Conservation (phyloP, 2,329 filamentous ascomycete genomes). For the Alternaria consortialis region DNA sequence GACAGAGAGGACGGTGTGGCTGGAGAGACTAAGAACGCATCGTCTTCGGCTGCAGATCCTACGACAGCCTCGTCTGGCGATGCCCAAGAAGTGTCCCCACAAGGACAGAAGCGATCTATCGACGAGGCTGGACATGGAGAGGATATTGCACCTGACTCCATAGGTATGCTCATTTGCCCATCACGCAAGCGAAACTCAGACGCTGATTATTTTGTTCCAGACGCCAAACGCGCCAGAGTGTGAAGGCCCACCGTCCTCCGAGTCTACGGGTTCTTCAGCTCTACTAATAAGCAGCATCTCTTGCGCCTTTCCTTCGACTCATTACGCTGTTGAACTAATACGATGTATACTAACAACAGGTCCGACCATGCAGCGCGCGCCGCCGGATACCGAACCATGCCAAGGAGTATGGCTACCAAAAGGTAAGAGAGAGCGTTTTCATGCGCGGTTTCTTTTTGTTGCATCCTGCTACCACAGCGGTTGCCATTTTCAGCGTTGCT, state of each 20-base stretch:
- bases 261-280: slow-evolving; percentile 14
- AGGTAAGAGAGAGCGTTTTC: slow-evolving; percentile 14
- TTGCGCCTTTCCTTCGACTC: slow-evolving; percentile 1
- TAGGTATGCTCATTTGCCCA: slow-evolving; percentile 32
- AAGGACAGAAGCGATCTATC: slow-evolving; percentile 46
- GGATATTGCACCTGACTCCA: slow-evolving; percentile 36
- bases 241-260: slow-evolving; percentile 37
- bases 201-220: slow-evolving; percentile 30
- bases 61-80: slow-evolving; percentile 36
- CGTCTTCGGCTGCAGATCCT: slow-evolving; percentile 41
- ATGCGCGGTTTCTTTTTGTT: slow-evolving; percentile 12
- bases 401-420: neutral
- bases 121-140: slow-evolving; percentile 43
- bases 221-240: slow-evolving; percentile 44
- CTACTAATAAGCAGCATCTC: slow-evolving; percentile 32
- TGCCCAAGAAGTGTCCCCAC: slow-evolving; percentile 34
- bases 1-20: slow-evolving; percentile 37
- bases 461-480: slow-evolving; percentile 3
- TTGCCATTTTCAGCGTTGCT: slow-evolving; percentile 3
- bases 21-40: slow-evolving; percentile 34
- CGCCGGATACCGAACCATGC: neutral
- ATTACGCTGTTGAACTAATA: slow-evolving; percentile 8
- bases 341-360: slow-evolving; percentile 18
- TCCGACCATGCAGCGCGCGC: slow-evolving; percentile 2
- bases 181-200: slow-evolving; percentile 4